Percentiles rank a stretch among this genome's conserved stretches.
phyloP scores from a whole-genome alignment of 1,284 basidiomycete species.

The Limonomyces culmigenus region DNA sequence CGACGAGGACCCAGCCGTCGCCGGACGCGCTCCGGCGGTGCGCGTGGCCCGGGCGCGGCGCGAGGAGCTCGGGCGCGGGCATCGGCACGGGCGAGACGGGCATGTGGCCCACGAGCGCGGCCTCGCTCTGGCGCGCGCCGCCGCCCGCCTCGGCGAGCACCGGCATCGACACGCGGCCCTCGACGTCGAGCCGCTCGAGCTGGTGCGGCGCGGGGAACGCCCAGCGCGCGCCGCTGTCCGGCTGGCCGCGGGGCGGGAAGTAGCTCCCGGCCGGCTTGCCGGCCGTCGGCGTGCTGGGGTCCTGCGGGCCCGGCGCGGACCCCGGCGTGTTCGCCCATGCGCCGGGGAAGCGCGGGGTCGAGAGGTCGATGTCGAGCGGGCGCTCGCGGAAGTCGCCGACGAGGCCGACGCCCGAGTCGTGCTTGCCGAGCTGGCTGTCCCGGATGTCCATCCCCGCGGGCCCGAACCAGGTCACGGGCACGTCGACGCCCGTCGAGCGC shows the following conservation, averaged over 20 bases:
- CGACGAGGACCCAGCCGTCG: constrained; percentile 47
- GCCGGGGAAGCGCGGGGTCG: background rate
- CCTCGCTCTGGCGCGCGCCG: constrained; percentile 12
- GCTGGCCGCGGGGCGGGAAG: background rate
- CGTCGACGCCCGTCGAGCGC: constrained; percentile 10
- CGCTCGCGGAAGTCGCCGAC: background rate
- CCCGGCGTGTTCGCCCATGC: background rate
- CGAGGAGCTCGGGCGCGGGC: background rate
- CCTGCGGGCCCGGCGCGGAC: background rate
- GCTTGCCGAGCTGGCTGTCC: background rate
- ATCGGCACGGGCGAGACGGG: constrained; percentile 1
- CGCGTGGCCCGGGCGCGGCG: constrained; percentile 1
- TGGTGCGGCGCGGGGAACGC: background rate
- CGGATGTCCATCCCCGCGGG: constrained; percentile 12
- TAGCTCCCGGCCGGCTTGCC: background rate
- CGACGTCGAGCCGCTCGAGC: constrained; percentile 9
- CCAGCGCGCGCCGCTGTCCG: background rate
- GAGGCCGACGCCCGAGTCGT: constrained; percentile 1
- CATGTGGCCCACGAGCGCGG: constrained; percentile 9
- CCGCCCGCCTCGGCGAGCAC: constrained; percentile 7
- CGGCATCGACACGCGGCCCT: constrained; percentile 10
- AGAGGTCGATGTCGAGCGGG: background rate
- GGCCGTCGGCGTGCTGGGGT: background rate
- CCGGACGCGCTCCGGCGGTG: constrained; percentile 8
- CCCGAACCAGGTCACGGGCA: constrained; percentile 19